A percentile compares a stretch with the other conserved stretches of the same genome.
Evolutionary conservation across 2,329 filamentous ascomycete genomes (phyloP).

Genomic region (Fusarium floridanum): DNA sequence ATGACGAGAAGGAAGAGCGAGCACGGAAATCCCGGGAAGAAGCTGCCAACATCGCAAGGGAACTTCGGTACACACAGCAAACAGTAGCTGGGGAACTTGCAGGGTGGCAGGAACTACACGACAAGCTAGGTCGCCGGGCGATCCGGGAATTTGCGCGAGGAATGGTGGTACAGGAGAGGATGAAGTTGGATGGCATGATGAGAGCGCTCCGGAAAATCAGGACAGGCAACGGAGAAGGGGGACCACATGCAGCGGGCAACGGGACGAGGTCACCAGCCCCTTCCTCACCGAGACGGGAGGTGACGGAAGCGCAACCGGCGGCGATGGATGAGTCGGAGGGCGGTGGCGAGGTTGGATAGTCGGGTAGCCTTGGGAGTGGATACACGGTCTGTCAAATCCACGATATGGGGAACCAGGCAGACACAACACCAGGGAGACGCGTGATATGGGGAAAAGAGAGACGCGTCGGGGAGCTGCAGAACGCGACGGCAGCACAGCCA

Average conservation of each 20-base stretch:
- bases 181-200: constrained; percentile 83
- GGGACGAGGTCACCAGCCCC: constrained; percentile 29
- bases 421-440: constrained; percentile 43
- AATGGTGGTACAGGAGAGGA: constrained; percentile 84
- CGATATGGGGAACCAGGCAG: constrained; percentile 18
- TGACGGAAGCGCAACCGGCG: constrained; percentile 34
- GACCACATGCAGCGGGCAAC: constrained; percentile 25
- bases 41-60: constrained; percentile 79
- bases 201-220: constrained; percentile 78
- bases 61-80: constrained; percentile 92
- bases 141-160: constrained; percentile 81
- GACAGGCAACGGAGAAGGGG: constrained; percentile 26
- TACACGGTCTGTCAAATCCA: constrained; percentile 15
- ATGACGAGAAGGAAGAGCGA: constrained; percentile 87
- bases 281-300: constrained; percentile 15
- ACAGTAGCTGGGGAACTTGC: constrained; percentile 92
- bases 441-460: constrained; percentile 39
- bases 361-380: constrained; percentile 29
- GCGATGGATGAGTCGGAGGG: constrained; percentile 28
- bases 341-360: constrained; percentile 35
- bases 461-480: constrained; percentile 39
- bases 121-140: constrained; percentile 79
- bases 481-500: constrained; percentile 13
- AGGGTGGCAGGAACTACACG: constrained; percentile 92
- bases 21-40: constrained; percentile 78